Percentiles rank a stretch among this genome's conserved stretches.
phyloP scores from a whole-genome alignment of 306 rosid genomes.

The Cicer yamashitae region DNA sequence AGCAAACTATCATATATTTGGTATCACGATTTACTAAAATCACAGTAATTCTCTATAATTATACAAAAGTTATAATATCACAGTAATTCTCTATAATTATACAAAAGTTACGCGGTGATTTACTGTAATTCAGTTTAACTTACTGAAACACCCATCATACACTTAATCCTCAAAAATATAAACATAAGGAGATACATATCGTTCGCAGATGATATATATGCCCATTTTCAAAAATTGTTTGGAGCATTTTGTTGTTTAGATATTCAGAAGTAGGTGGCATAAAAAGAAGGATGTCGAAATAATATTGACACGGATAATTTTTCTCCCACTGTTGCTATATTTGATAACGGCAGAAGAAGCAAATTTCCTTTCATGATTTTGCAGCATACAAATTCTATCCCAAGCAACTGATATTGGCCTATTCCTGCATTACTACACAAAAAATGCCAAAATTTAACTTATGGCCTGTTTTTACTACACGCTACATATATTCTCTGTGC shows the following conservation, averaged over 20 bases:
- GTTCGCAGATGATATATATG: not conserved
- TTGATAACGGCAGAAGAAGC: not conserved
- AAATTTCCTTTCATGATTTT: conserved; percentile 34
- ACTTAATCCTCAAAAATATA: no score
- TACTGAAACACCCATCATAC: no score
- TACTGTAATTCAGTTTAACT: no score
- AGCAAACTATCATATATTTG: no score
- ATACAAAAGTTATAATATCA: no score
- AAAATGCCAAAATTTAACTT: conserved; percentile 27
- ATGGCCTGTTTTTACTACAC: not conserved
- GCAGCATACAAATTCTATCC: conserved; percentile 29
- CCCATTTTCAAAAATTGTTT: not conserved
- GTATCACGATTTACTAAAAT: no score
- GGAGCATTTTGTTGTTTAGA: not conserved
- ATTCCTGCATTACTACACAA: conserved; percentile 29
- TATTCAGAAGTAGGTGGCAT: not conserved
- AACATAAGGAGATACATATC: not conserved
- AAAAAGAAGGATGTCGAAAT: not conserved
- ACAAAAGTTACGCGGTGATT: no score
- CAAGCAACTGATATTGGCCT: conserved; percentile 33
- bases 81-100: no score
- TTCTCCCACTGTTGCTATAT: conserved; percentile 16
- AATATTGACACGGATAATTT: conserved; percentile 4
- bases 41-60: no score
- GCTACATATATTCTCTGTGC: not conserved